Evolutionary conservation across 78 protist species (phyloP), one percentile per base, ranked within the genome.

Genomic region (Cyanophora paradoxa): DNA sequence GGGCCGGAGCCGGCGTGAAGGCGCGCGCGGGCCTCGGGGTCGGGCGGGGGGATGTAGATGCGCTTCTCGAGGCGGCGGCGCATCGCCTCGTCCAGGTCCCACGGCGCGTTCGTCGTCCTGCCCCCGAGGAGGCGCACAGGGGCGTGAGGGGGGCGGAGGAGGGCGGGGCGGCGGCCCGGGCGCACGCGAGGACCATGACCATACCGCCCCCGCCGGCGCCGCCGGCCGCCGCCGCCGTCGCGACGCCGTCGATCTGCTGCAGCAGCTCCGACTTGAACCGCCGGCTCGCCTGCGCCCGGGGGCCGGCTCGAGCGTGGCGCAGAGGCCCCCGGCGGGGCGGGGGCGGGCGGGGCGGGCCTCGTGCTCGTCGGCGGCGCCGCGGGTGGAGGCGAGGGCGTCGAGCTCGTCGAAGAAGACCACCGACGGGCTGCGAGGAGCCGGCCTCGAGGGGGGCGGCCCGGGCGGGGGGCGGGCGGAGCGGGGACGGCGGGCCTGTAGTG

Each of bases 401-500:
- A 79, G 58, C 37, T 79, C 84, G 13, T 79, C 84, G 41, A 79
- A 6, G 52, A 79, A 79, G 54, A 79, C 36, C 34, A 57, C n/a
- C 41, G 50, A 37, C 50, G 13, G 24, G 24, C n/a, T n/a, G n/a
- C n/a, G n/a, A n/a, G n/a, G n/a, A n/a, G n/a, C n/a, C n/a, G n/a
- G n/a, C n/a, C n/a, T n/a, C n/a, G n/a, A n/a, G n/a, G n/a, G n/a
- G n/a, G n/a, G n/a, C n/a, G n/a, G n/a, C n/a, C n/a, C n/a, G n/a
- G n/a, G n/a, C n/a, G n/a, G n/a, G n/a, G n/a, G n/a, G n/a, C n/a
- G n/a, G n/a, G n/a, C n/a, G n/a, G n/a, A n/a, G n/a, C n/a, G n/a
- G n/a, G n/a, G n/a, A n/a, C 13, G 50, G 67, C 34, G 64, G 84
- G 84, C 1, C 65, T 30, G 36, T 64, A 50, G 72, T 54, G 40